phyloP scores from a whole-genome alignment of 768 basidiomycete genomes.

The Boletus rex-veris region DNA sequence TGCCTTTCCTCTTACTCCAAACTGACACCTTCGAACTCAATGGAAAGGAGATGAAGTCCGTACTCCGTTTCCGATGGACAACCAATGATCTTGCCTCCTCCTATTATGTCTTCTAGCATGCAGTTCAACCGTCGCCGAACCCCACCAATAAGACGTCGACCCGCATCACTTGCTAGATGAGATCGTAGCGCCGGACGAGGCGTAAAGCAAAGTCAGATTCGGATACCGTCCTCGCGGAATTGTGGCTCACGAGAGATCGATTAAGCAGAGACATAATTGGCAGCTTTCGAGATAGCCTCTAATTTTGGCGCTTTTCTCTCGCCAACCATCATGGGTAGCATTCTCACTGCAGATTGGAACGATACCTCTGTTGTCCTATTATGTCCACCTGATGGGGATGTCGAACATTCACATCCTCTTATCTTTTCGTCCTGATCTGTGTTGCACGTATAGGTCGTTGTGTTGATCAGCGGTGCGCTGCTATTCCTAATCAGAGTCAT shows the following conservation, averaged over 20 bases:
- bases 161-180: too few relatives aligned
- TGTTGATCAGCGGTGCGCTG: slow-evolving; percentile 10
- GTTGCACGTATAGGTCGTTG: slow-evolving; percentile 7
- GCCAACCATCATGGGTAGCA: slow-evolving; percentile 28
- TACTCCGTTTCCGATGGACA: too few relatives aligned
- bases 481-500: slow-evolving; percentile 24
- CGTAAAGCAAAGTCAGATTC: slow-evolving; percentile 23
- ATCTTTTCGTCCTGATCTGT: background rate
- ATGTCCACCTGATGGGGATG: slow-evolving; percentile 20
- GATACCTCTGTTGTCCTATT: slow-evolving; percentile 17
- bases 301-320: slow-evolving; percentile 21
- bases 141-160: too few relatives aligned
- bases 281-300: slow-evolving; percentile 27
- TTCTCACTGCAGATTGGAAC: slow-evolving; percentile 22
- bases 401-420: background rate
- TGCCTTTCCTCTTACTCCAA: too few relatives aligned
- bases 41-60: too few relatives aligned
- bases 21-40: too few relatives aligned
- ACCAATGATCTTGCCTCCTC: too few relatives aligned
- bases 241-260: background rate
- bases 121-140: too few relatives aligned
- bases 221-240: too few relatives aligned
- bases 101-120: too few relatives aligned
- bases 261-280: slow-evolving; percentile 28
- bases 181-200: too few relatives aligned